Base-by-base conservation (phyloP, 352 stramenopile genomes). In the Pythium aristosporum region DNA sequence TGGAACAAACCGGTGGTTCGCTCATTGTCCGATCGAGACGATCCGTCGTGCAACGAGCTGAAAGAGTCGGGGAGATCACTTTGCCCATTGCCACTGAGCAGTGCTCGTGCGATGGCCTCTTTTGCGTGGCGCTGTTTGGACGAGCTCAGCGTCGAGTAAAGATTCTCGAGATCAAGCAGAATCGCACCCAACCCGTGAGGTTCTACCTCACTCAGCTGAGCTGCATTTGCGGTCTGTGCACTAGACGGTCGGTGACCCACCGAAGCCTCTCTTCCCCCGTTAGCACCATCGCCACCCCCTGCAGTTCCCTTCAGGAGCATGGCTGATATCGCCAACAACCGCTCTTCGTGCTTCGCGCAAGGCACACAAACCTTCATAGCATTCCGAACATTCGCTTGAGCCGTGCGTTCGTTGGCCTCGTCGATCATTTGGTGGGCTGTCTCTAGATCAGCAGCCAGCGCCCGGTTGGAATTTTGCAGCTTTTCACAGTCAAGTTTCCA, bases 401-500 rank as follows among this genome's bases (percentile, higher is more conserved):
- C 34, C 2, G 52, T 28, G 25, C 65, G 25, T 37, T 77, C 48
- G 10, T 56, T 50, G 51, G 69, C 54, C 20, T 71, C 63, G 46
- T 70, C 39, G 2, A 89, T n/a, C 44, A 79, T 59, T 20, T 76
- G 63, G 32, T 65, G 71, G 1, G 65, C 47, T 3, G 74, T 68
- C 30, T 82, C 65, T 12, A 76, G 63, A 47, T 87, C 77, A 0
- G 53, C 50, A 28, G 69, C 58, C 8, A 87, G 32, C 11, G 64
- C 59, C 57, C 74, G 78, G 64, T 82, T 85, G 1, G 67, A 62
- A 34, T 87, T 83, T 49, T 89, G 77, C 3, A 82, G 64, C 43
- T 88, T 89, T 51, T 86, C 77, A 59, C 80, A 86, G 44, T 89
- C 80, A 8, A 89, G 58, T 34, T 85, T 83, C 80, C 80, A 89